Conservation (phyloP, 2,329 filamentous ascomycete species). For the Fusarium continuum region DNA sequence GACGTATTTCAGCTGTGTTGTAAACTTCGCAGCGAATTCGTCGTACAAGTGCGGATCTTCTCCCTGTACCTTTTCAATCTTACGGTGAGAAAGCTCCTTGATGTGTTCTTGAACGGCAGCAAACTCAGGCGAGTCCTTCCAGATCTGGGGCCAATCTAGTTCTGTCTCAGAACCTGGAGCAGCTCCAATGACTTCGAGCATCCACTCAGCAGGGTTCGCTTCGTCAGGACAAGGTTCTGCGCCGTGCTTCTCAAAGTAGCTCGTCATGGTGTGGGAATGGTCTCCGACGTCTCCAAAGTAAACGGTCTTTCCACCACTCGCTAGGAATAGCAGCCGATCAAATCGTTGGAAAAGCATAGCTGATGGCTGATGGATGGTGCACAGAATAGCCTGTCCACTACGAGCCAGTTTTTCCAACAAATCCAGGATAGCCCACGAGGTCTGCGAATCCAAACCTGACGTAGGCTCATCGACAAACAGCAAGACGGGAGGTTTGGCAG, state of each 20-base stretch:
- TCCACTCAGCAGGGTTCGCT: conserved; percentile 75
- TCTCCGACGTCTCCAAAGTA: conserved; percentile 72
- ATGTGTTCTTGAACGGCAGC: conserved; percentile 47
- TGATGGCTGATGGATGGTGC: conserved; percentile 62
- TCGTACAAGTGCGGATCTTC: conserved; percentile 38
- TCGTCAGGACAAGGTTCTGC: conserved; percentile 60
- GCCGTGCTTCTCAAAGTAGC: conserved; percentile 71
- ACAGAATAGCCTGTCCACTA: conserved; percentile 58
- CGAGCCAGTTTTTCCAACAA: conserved; percentile 67
- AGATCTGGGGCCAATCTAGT: conserved; percentile 51
- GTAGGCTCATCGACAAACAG: conserved; percentile 69
- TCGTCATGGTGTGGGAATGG: conserved; percentile 61
- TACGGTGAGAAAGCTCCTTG: conserved; percentile 32
- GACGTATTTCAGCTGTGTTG: conserved; percentile 47
- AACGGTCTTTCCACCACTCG: conserved; percentile 68
- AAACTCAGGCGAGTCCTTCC: conserved; percentile 48
- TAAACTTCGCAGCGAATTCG: conserved; percentile 46
- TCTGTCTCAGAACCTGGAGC: conserved; percentile 60
- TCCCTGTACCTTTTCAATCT: background rate
- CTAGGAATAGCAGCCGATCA: conserved; percentile 68
- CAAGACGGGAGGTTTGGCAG: conserved; percentile 62
- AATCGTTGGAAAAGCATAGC: conserved; percentile 61
- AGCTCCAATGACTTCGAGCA: conserved; percentile 59
- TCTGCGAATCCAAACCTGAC: conserved; percentile 67
- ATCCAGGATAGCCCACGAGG: conserved; percentile 66